Conservation (phyloP, 768 basidiomycete species). For the Phaffia australis region DNA sequence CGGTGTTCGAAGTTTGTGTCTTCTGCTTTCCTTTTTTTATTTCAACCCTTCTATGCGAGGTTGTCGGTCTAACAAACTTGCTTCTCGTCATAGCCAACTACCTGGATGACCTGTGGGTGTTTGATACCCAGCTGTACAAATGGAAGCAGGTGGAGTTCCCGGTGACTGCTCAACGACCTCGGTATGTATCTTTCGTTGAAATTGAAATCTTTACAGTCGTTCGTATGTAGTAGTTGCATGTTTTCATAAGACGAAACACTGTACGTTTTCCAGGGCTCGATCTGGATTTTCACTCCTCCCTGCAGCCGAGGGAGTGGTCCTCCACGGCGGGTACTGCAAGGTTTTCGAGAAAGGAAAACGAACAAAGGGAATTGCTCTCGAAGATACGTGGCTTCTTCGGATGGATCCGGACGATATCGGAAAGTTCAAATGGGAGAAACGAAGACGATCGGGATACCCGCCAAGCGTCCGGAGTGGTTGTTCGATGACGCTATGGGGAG, state of each 20-base stretch:
- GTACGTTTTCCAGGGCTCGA: slow-evolving; percentile 31
- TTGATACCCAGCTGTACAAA: slow-evolving; percentile 73
- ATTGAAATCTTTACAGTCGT: neutral
- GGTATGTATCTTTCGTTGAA: slow-evolving; percentile 44
- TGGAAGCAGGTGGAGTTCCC: slow-evolving; percentile 70
- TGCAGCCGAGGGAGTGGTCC: slow-evolving; percentile 60
- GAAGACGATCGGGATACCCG: slow-evolving; percentile 63
- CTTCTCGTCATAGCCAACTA: slow-evolving; percentile 51
- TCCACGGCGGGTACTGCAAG: slow-evolving; percentile 89
- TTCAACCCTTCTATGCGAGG: neutral
- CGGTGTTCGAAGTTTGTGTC: slow-evolving; percentile 52
- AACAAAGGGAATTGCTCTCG: slow-evolving; percentile 72
- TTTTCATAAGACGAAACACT: neutral
- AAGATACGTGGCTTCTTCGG: slow-evolving; percentile 78
- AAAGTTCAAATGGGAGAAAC: slow-evolving; percentile 70
- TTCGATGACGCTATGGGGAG: slow-evolving; percentile 71
- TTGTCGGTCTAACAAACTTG: neutral
- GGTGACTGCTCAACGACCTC: slow-evolving; percentile 60
- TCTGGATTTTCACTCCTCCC: slow-evolving; percentile 73
- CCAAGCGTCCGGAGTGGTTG: slow-evolving; percentile 67
- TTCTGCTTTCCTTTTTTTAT: neutral
- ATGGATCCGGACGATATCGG: slow-evolving; percentile 43
- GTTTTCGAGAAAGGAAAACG: slow-evolving; percentile 77
- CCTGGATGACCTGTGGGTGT: slow-evolving; percentile 64
- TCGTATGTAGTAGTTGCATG: slow-evolving; percentile 40